Evolutionary conservation across 148 eudicot species (phyloP), one percentile per base, ranked within the genome.

Genomic region (Arbutus unedo): DNA sequence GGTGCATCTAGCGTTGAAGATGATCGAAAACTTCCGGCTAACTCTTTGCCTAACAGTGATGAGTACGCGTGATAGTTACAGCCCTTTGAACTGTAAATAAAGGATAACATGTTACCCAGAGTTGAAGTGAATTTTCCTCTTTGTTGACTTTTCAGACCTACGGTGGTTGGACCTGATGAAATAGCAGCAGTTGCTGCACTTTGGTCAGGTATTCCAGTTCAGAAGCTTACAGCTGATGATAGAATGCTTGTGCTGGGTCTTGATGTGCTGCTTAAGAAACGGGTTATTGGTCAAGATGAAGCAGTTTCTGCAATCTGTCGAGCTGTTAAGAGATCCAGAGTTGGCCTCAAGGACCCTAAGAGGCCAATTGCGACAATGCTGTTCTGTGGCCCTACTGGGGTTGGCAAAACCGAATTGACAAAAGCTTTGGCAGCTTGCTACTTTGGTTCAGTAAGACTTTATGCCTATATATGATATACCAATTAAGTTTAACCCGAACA

Each of bases 301-400:
- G 93, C 93, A 60, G 91, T 91, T 68, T 70, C 88, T 79, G 87
- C 91, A 55, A 87, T 91, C 60, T 87, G 84, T 86, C 91, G 93
- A 68, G 93, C 93, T 86, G 93, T 91, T 59, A 91, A 87, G 87
- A 91, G 93, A 87, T 91, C 93, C 41, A 86, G 93, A 47, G 89
- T 87, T 72, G 93, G 93, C 82, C 81, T 91, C 78, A 91, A 87
- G 59, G 90, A 91, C 83, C 93, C 93, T 64, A 81, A 86, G 54
- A 85, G 93, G 56, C 93, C 93, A 23, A 91, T 91, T 80, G 90
- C 91, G 16, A 87, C 93, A 53, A 87, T 91, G 91, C 84, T 91
- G 78, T 91, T 91, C 78, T 91, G 91, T 87, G 93, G 93, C 44
- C 93, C 93, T 45, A 89, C 91, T 62, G 93, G 93, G 53, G 93